phyloP scores from a whole-genome alignment of 2,329 filamentous ascomycete genomes.

The Didymella glomerata region DNA sequence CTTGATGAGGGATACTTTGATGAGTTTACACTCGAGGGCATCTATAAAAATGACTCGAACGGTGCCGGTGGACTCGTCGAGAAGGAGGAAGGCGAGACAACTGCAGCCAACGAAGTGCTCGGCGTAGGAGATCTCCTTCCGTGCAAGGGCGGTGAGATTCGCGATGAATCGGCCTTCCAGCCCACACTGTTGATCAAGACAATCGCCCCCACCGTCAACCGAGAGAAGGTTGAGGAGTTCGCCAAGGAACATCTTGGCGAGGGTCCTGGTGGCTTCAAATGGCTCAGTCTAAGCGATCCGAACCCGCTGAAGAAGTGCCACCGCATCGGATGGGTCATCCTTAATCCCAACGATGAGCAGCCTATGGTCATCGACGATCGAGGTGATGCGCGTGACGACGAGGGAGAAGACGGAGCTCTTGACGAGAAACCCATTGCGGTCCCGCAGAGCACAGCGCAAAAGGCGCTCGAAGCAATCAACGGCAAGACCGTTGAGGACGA shows the following conservation, averaged over 20 bases:
- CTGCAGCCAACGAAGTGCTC: constrained; percentile 88
- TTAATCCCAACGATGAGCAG: constrained; percentile 79
- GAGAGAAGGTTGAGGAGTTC: constrained; percentile 90
- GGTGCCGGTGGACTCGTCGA: constrained; percentile 85
- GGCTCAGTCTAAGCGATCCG: constrained; percentile 93
- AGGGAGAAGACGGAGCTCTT: constrained; percentile 65
- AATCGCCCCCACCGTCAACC: constrained; percentile 93
- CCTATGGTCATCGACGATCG: constrained; percentile 69
- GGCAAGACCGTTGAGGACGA: constrained; percentile 97
- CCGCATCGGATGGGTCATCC: constrained; percentile 97
- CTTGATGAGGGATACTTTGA: constrained; percentile 87
- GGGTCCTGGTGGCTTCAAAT: constrained; percentile 90
- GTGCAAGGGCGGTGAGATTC: constrained; percentile 81
- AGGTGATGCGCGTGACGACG: constrained; percentile 76
- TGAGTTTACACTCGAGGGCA: constrained; percentile 91
- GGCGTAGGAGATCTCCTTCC: constrained; percentile 92
- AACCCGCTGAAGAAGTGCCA: constrained; percentile 98
- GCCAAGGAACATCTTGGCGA: constrained; percentile 95
- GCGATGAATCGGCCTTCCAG: constrained; percentile 86
- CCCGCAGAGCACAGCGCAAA: constrained; percentile 71
- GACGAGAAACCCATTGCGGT: constrained; percentile 60
- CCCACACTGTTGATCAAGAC: constrained; percentile 98
- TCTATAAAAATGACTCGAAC: constrained; percentile 92
- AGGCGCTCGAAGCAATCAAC: constrained; percentile 92
- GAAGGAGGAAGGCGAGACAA: constrained; percentile 95